Conservation (phyloP, 2,329 filamentous ascomycete species). For the Colletotrichum zoysiae region DNA sequence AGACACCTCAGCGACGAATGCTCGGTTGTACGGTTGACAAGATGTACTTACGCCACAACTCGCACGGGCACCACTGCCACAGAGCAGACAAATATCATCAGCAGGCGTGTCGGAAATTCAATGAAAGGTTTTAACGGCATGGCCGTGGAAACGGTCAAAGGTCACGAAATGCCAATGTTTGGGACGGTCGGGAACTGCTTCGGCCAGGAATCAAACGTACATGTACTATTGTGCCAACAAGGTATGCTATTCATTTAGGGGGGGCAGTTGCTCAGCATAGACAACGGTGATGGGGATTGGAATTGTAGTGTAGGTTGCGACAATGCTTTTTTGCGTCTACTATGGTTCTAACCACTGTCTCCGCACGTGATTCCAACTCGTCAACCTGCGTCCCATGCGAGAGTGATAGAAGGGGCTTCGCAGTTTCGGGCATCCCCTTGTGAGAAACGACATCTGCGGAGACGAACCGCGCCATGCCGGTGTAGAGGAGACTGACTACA, state of each 20-base stretch:
- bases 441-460: not conserved
- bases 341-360: not conserved
- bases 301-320: slow-evolving; percentile 59
- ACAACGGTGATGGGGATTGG: slow-evolving; percentile 54
- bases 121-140: slow-evolving; percentile 42
- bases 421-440: not conserved
- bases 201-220: slow-evolving; percentile 51
- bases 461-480: too few species aligned
- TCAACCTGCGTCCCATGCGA: not conserved
- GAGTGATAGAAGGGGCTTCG: not conserved
- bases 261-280: slow-evolving; percentile 60
- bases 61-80: slow-evolving; percentile 42
- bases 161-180: slow-evolving; percentile 41
- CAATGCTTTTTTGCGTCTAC: slow-evolving; percentile 42
- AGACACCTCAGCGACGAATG: slow-evolving; percentile 42
- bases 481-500: not conserved
- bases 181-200: slow-evolving; percentile 43
- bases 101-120: slow-evolving; percentile 43
- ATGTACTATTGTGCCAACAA: slow-evolving; percentile 66
- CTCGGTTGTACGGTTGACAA: slow-evolving; percentile 53
- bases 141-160: slow-evolving; percentile 43
- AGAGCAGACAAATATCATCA: slow-evolving; percentile 44
- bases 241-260: slow-evolving; percentile 53
- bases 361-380: not conserved
- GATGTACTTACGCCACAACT: slow-evolving; percentile 48